Evolutionary conservation across 768 basidiomycete genomes (phyloP).

Genomic region (Termitomyces sp.): DNA sequence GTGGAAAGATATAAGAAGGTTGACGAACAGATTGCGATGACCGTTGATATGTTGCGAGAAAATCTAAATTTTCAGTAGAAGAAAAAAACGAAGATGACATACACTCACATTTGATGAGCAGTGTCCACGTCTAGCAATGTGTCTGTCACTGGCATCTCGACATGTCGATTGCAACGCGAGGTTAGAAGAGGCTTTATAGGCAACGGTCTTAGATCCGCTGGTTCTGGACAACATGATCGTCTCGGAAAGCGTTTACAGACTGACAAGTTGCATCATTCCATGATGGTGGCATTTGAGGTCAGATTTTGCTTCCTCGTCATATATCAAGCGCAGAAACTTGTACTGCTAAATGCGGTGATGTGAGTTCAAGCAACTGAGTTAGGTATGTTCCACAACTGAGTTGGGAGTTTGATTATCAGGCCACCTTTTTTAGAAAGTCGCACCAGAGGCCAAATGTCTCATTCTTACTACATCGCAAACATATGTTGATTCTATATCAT

Average conservation of each 20-base stretch:
- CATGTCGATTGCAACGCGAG: not conserved
- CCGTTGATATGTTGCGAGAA: not conserved
- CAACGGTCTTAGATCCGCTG: not conserved
- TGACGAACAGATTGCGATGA: not conserved
- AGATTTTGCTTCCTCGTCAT: no score
- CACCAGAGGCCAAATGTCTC: no score
- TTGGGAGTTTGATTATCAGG: no score
- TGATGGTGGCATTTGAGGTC: no score
- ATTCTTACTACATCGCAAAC: not conserved
- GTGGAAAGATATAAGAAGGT: not conserved
- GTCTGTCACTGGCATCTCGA: not conserved
- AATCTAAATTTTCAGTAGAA: not conserved
- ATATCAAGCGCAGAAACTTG: no score
- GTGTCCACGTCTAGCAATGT: not conserved
- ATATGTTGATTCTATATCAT: not conserved
- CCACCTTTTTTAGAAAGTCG: no score
- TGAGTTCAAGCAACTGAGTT: not conserved
- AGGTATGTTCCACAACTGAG: no score
- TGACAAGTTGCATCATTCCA: no score
- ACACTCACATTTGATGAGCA: not conserved
- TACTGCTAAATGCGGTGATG: no score
- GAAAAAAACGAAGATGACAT: not conserved
- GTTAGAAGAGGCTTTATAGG: not conserved
- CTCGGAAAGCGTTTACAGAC: no score
- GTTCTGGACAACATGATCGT: not conserved